Conservation (phyloP, 2,329 filamentous ascomycete species). For the Cladophialophora yegresii region DNA sequence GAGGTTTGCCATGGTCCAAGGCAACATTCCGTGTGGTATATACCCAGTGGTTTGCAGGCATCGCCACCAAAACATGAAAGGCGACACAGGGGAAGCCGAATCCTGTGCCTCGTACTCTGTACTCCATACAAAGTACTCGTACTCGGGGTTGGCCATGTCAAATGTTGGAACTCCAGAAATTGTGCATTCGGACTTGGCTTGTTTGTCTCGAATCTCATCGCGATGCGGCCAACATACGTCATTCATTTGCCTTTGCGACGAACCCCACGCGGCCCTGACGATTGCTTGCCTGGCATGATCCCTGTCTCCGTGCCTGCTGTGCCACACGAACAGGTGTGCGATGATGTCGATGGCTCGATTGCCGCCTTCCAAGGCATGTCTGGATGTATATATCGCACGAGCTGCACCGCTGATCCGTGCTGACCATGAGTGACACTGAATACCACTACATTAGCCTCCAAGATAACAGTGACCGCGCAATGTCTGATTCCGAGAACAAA, state of each 20-base stretch:
- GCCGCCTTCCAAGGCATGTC: background rate
- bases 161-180: background rate
- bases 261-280: background rate
- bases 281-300: slow-evolving; percentile 11
- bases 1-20: too few relatives aligned
- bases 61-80: too few relatives aligned
- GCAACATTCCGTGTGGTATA: too few relatives aligned
- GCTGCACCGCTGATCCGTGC: background rate
- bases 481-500: slow-evolving; percentile 21
- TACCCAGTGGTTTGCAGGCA: too few relatives aligned
- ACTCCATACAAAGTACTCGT: too few relatives aligned
- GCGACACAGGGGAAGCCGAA: too few relatives aligned
- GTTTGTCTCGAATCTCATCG: background rate
- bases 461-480: slow-evolving; percentile 20
- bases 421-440: slow-evolving; percentile 5
- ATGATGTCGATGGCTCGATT: slow-evolving; percentile 12
- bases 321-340: background rate
- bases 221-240: background rate
- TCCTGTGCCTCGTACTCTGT: too few relatives aligned
- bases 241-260: background rate
- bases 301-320: background rate
- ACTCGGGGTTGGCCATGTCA: too few relatives aligned
- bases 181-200: slow-evolving; percentile 3
- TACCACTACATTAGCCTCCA: slow-evolving; percentile 11
- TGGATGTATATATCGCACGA: background rate